Evolutionary conservation across 306 rosid genomes (phyloP).

Genomic region (Erythrophleum fordii): DNA sequence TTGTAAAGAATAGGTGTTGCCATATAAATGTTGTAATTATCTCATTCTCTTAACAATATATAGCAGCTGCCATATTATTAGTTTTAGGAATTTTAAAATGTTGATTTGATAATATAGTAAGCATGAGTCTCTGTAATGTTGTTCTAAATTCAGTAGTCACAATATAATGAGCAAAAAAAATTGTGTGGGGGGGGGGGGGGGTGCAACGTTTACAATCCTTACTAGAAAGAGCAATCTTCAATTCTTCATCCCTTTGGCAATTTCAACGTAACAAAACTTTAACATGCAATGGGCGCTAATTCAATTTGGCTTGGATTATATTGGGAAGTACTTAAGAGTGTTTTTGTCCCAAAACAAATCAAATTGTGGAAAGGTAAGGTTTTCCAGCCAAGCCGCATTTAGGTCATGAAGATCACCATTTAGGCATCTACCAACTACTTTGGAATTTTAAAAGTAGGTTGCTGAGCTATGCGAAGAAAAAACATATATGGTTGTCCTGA

Average conservation of each 20-base stretch:
- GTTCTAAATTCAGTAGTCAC: neutral
- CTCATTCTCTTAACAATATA: neutral
- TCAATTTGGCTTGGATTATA: neutral
- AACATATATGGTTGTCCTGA: conserved; percentile 16
- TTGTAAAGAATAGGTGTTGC: neutral
- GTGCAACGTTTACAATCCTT: too few relatives aligned
- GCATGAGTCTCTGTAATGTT: neutral
- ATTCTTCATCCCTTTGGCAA: too few relatives aligned
- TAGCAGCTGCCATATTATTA: too few relatives aligned
- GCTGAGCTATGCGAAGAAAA: conserved; percentile 33
- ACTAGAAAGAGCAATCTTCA: neutral
- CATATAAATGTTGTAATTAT: neutral
- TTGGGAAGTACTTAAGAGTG: neutral
- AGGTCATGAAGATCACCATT: conserved; percentile 25
- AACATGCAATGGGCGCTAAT: too few relatives aligned
- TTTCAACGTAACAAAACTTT: too few relatives aligned
- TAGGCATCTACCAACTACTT: conserved; percentile 33
- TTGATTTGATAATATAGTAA: neutral
- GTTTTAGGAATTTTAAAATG: neutral
- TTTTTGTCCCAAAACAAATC: neutral
- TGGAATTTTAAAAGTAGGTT: conserved; percentile 30
- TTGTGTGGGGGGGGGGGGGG: too few relatives aligned
- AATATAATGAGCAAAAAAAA: too few relatives aligned
- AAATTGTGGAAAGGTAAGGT: neutral
- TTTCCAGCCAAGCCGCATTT: neutral